Percentiles rank a stretch among this genome's conserved stretches.
Evolutionary conservation across 176 grass and related monocot species (phyloP).

Genomic region (Hordeum marinum): DNA sequence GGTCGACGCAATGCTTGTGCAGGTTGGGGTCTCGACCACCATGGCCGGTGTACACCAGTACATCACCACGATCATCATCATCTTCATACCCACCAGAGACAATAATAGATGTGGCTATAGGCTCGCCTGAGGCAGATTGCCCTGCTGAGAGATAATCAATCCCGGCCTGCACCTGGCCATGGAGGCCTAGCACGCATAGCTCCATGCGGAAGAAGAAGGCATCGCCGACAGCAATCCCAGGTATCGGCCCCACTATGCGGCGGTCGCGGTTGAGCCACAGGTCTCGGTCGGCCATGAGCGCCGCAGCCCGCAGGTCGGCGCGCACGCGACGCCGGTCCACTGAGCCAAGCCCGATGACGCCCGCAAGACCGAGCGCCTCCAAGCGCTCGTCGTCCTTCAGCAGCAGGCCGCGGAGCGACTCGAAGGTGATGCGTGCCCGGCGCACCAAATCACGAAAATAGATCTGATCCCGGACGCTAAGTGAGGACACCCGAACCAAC

Average conservation of each 20-base stretch:
- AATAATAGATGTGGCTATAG: constrained; percentile 88
- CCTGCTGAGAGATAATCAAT: constrained; percentile 71
- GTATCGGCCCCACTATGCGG: constrained; percentile 78
- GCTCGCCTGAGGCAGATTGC: constrained; percentile 65
- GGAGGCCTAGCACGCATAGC: constrained; percentile 83
- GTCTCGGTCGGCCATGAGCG: constrained; percentile 71
- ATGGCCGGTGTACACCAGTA: constrained; percentile 93
- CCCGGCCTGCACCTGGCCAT: constrained; percentile 90
- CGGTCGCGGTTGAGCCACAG: constrained; percentile 94
- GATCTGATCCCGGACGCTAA: constrained; percentile 72
- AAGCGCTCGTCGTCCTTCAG: constrained; percentile 60
- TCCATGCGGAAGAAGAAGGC: constrained; percentile 94
- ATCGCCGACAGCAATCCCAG: constrained; percentile 78
- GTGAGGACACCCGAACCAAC: constrained; percentile 83
- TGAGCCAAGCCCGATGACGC: constrained; percentile 7
- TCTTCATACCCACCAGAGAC: constrained; percentile 98
- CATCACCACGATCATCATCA: constrained; percentile 77
- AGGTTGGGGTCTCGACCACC: constrained; percentile 78
- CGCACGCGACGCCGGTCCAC: constrained; percentile 47
- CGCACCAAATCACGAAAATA: constrained; percentile 83
- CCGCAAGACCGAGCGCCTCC: constrained; percentile 38
- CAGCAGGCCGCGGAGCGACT: constrained; percentile 63
- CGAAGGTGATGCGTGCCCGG: constrained; percentile 89
- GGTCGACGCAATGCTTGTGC: constrained; percentile 65
- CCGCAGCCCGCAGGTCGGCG: constrained; percentile 64